Percentiles rank a stretch among this genome's conserved stretches.
Conservation (phyloP, 2,329 filamentous ascomycete genomes). For the Neoscytalidium dimidiatum region DNA sequence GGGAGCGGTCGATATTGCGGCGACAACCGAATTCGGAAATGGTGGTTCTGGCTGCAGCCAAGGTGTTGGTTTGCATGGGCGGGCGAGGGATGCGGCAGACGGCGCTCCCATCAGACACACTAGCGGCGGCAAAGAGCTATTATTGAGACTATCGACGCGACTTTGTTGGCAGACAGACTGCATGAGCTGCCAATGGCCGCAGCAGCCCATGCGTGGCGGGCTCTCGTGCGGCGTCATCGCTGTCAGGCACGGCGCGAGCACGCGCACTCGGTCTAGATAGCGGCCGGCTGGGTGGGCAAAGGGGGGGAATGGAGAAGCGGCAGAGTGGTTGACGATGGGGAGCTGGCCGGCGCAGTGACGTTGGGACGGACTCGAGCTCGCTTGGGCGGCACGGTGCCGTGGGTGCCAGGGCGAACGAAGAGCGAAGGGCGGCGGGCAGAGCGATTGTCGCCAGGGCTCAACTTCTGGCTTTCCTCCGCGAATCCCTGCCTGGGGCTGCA, state of each 20-base stretch:
- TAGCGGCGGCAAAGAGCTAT: neutral
- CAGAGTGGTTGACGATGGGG: neutral
- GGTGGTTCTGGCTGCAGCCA: neutral
- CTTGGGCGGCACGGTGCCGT: no score
- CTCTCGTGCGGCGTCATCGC: neutral
- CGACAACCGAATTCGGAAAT: neutral
- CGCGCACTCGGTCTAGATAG: neutral
- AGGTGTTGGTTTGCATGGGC: neutral
- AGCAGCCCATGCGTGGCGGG: neutral
- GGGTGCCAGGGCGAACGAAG: no score
- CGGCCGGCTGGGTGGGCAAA: neutral
- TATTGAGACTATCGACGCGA: neutral
- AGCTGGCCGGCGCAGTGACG: neutral
- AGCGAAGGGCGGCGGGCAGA: neutral
- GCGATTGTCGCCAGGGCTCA: neutral
- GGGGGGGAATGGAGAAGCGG: no score
- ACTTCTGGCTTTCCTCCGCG: neutral
- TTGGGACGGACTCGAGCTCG: no score
- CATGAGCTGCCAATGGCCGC: neutral
- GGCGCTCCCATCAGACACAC: neutral
- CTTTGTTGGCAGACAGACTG: neutral
- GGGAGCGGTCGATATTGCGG: slow-evolving; percentile 7
- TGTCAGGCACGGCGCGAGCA: neutral
- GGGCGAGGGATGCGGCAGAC: neutral
- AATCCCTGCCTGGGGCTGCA: neutral